Conservation (phyloP, 2,329 filamentous ascomycete genomes). For the Pseudocercospora fuligena region DNA sequence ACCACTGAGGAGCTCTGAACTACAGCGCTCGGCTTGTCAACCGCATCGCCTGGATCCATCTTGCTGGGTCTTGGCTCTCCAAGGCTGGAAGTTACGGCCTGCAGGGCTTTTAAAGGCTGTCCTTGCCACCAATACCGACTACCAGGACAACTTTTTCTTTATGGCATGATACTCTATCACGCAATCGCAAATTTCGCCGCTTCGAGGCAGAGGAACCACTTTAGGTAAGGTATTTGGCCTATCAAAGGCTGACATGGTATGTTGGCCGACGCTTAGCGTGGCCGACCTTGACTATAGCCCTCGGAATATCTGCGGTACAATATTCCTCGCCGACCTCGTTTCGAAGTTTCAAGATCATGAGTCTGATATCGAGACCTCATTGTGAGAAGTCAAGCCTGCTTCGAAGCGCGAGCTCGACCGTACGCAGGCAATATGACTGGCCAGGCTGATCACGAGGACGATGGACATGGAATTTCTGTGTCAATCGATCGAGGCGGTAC, state of each 20-base stretch:
- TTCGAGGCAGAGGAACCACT: neutral
- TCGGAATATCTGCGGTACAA: neutral
- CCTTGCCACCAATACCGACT: neutral
- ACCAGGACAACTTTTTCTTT: neutral
- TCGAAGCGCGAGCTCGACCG: no score
- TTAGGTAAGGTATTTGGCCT: neutral
- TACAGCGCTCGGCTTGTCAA: neutral
- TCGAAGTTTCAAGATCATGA: neutral
- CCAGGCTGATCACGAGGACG: neutral
- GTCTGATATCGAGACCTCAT: neutral
- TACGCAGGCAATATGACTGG: neutral
- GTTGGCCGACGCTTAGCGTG: neutral
- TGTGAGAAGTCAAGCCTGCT: no score
- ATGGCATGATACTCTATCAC: neutral
- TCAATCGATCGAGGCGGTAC: conserved; percentile 36
- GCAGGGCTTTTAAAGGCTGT: neutral
- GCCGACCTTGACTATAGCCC: neutral
- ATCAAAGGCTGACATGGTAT: neutral
- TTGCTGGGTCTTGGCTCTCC: neutral
- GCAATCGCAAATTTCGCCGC: neutral
- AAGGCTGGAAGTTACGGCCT: neutral
- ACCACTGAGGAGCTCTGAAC: neutral
- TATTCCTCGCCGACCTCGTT: neutral
- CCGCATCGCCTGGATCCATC: neutral
- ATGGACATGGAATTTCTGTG: conserved; percentile 4